Evolutionary conservation across 768 basidiomycete genomes (phyloP), one percentile per base, ranked within the genome.

Genomic region (Lactarius hatsudake): DNA sequence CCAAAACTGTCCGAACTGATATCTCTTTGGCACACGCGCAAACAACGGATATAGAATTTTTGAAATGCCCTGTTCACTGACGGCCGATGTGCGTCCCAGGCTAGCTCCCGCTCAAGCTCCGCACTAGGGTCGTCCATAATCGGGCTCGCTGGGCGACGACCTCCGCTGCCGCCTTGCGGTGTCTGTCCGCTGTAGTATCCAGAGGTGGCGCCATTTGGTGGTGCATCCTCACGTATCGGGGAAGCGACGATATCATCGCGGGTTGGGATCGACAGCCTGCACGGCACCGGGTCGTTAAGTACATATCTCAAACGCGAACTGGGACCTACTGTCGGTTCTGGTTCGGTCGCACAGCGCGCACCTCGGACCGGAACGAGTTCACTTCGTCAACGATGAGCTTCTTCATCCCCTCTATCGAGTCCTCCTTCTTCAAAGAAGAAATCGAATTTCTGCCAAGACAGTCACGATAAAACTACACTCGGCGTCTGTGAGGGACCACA

Each of bases 351-450:
- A 86, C 80, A 1, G 85, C 82, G 63, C 96, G 86, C 9, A 98
- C 96, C 75, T 95, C 88, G 10, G 89, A 84, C 43, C 97, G 87
- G 87, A 99, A 98, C 15, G 83, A 75, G 67, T 87, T 87, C 45
- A 98, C 96, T 77, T 98, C 96, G 34, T 96, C 87, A 28, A 98
- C 87, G 72, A 99, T 99, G 75, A 98, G 78, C 69, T 85, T 87
- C 78, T 96, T 93, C 97, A 99, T 99, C 10, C 97, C 97, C 55
- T 96, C 94, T 70, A 96, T 96, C 65, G 87, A 88, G 67, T 99
- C 97, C 78, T 98, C 97, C 70, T 91, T 91, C 90, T 78, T 99
- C 97, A 72, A 99, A 99, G 20, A 87, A 83, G 74, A 99, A 98
- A 78, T 98, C 94, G 72, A 99, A 98, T 82, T 90, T 87, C 90